phyloP scores from a whole-genome alignment of 108 stramenopile species.

The Cylindrotheca fusiformis region DNA sequence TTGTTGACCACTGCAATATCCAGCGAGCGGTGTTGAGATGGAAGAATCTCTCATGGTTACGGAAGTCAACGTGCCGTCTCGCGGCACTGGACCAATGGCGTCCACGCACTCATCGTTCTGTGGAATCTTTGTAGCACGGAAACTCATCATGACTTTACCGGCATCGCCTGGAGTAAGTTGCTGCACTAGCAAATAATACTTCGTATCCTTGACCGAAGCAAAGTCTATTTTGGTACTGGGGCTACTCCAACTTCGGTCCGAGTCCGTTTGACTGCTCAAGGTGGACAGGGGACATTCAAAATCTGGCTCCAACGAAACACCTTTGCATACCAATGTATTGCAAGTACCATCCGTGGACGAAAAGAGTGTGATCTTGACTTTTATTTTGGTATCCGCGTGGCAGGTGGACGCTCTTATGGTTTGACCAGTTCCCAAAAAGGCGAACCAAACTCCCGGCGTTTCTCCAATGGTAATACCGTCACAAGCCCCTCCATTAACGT shows the following conservation, averaged over 20 bases:
- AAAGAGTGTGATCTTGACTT: conserved; percentile 35
- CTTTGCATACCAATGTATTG: conserved; percentile 16
- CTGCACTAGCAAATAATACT: conserved; percentile 28
- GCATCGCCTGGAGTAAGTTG: not conserved
- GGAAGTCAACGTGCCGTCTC: conserved; percentile 20
- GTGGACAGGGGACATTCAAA: conserved; percentile 20
- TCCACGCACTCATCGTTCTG: conserved; percentile 33
- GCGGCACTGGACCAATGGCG: conserved; percentile 30
- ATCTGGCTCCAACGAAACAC: conserved; percentile 10
- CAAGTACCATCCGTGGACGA: conserved; percentile 16
- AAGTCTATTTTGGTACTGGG: conserved; percentile 16
- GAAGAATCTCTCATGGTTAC: conserved; percentile 10
- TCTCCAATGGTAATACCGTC: not conserved
- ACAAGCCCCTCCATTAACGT: not conserved
- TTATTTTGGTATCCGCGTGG: conserved; percentile 24
- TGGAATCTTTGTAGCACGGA: conserved; percentile 17
- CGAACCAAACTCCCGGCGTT: conserved; percentile 33
- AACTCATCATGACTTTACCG: conserved; percentile 23
- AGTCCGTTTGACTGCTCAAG: conserved; percentile 1
- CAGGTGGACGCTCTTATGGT: conserved; percentile 22
- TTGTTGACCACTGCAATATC: conserved; percentile 22
- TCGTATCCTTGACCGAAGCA: conserved; percentile 6
- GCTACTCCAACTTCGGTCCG: conserved; percentile 10
- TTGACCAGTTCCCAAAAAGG: conserved; percentile 25
- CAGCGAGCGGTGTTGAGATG: conserved; percentile 3